Evolutionary conservation across 2,329 filamentous ascomycete species (phyloP).

Genomic region (Scedosporium dehoogii): DNA sequence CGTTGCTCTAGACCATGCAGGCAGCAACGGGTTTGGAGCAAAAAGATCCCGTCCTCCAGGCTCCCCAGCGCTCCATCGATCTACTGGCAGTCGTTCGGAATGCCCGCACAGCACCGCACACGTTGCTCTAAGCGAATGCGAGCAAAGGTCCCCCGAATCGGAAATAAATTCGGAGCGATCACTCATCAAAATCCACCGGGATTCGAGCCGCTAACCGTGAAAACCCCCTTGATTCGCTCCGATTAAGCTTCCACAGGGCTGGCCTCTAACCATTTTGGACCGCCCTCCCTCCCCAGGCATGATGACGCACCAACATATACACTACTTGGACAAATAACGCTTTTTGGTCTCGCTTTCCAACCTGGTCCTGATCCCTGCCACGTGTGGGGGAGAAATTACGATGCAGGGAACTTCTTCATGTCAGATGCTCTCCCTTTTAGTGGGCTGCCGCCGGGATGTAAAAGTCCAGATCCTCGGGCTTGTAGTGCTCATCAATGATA

Average conservation of each 20-base stretch:
- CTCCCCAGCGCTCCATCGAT: not conserved
- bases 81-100: not conserved
- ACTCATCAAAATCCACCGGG: not conserved
- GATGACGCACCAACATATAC: no score
- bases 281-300: no score
- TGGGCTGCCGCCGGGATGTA: conserved; percentile 24
- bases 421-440: not conserved
- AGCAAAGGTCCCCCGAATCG: not conserved
- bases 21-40: not conserved
- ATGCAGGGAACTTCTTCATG: not conserved
- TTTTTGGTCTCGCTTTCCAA: not conserved
- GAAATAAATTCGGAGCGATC: not conserved
- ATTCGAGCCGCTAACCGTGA: not conserved
- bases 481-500: conserved; percentile 67
- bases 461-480: conserved; percentile 59
- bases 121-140: not conserved
- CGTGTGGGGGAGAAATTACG: not conserved
- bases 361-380: not conserved
- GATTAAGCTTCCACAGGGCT: not conserved
- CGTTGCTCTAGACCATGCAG: not conserved
- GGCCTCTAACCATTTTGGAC: not conserved
- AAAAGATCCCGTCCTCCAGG: not conserved
- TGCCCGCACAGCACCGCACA: not conserved
- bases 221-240: not conserved
- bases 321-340: not conserved